A percentile compares a stretch with the other conserved stretches of the same genome.
Evolutionary conservation across 352 stramenopile species (phyloP).

Genomic region (Phytopythium chamaehyphon): DNA sequence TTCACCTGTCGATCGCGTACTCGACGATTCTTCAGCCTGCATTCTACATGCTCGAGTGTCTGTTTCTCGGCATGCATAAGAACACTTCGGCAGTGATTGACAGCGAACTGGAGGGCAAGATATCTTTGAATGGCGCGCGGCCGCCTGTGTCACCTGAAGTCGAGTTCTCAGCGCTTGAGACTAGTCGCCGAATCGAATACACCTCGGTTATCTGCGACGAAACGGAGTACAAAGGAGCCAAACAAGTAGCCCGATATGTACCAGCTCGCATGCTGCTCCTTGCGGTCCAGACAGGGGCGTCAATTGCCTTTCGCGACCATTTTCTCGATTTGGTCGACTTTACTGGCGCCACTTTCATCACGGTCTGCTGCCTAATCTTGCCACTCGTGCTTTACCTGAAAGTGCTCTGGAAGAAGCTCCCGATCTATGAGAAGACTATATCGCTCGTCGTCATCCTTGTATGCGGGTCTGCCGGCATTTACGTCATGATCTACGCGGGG

Average conservation of each 20-base stretch:
- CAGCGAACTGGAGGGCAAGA: no score
- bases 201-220: no score
- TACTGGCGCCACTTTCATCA: conserved; percentile 30
- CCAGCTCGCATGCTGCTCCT: no score
- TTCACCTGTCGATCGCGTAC: conserved; percentile 38
- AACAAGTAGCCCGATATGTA: no score
- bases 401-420: conserved; percentile 26
- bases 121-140: no score
- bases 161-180: no score
- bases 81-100: no score
- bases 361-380: conserved; percentile 34
- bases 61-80: conserved; percentile 37
- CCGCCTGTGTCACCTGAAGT: no score
- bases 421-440: conserved; percentile 25
- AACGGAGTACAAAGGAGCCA: no score
- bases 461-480: conserved; percentile 21
- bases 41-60: conserved; percentile 31
- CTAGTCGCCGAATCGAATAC: no score
- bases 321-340: conserved; percentile 43
- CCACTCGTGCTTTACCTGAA: conserved; percentile 42
- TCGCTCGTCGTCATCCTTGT: conserved; percentile 23
- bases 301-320: conserved; percentile 20
- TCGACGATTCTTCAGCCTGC: conserved; percentile 31
- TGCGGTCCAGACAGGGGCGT: conserved; percentile 13
- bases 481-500: conserved; percentile 29